phyloP scores from a whole-genome alignment of 2,329 filamentous ascomycete species.

The Diaporthe sp. region DNA sequence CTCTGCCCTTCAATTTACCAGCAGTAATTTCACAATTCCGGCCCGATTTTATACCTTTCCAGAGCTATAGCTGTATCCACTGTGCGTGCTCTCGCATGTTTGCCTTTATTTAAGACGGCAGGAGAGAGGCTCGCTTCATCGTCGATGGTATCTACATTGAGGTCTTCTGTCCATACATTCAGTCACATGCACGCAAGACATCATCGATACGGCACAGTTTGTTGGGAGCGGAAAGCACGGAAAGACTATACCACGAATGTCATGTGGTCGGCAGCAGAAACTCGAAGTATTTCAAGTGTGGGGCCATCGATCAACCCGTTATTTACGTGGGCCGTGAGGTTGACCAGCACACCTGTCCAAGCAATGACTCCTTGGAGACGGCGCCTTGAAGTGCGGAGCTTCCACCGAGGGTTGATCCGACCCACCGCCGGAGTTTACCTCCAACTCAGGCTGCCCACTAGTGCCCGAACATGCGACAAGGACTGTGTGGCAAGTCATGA shows the following conservation, averaged over 20 bases:
- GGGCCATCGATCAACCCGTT: background rate
- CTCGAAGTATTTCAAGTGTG: background rate
- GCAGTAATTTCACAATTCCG: too few relatives aligned
- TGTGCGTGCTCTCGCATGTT: background rate
- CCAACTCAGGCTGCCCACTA: too few relatives aligned
- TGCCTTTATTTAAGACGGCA: background rate
- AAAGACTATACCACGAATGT: background rate
- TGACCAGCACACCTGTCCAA: background rate
- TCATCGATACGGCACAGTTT: background rate
- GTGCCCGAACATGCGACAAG: background rate
- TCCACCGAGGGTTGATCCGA: background rate
- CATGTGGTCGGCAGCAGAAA: background rate
- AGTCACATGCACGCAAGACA: background rate
- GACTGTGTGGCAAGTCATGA: background rate
- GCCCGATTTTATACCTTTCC: too few relatives aligned
- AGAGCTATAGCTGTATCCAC: too few relatives aligned
- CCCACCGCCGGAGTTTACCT: too few relatives aligned
- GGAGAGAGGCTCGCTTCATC: background rate
- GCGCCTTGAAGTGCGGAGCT: background rate
- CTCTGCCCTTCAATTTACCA: too few relatives aligned
- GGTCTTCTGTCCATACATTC: background rate
- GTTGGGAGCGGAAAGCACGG: background rate
- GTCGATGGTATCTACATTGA: background rate
- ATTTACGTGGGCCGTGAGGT: background rate
- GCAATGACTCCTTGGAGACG: background rate